Base-by-base conservation (phyloP, 2,329 filamentous ascomycete genomes). In the Calonectria hawksworthii region DNA sequence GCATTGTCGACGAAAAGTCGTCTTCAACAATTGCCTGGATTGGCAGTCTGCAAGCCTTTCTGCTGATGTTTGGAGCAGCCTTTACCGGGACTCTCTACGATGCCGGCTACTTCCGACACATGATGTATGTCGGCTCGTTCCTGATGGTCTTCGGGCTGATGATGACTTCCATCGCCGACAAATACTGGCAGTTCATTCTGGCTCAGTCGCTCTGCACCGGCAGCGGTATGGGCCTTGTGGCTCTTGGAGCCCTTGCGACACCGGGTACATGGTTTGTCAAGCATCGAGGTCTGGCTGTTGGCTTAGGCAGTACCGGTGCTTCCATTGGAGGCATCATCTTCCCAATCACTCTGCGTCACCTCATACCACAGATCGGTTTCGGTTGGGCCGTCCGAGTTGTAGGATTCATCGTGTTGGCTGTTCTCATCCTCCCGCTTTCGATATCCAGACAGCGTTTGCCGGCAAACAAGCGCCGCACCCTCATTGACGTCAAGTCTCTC, bases 51-150 rank as follows among this genome's bases (percentile, higher is more conserved):
- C 84, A 86, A 69, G 80, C 80, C 0, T 87, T 86, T 68, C 79
- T 87, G 9, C 81, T 88, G 50, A 77, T 87, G 14, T 73, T 84
- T 18, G 76, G 83, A 0, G 83, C 86, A 26, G 78, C 86, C 8
- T 68, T 87, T 10, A 80, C 82, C 9, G 87, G 87, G 0, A 86
- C 85, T 0, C 73, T 86, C 4, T 85, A 84, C 70, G 87, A 89
- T 74, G 80, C 80, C 8, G 87, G 87, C 3, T 81, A 87, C 74
- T 82, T 84, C 72, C 78, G 79, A 5, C 66, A 72, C 13, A 78
- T 85, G 1, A 65, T 87, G 1, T 61, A 76, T n/a, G 66, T 81
- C 2, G 87, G 86, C 21, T 74, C 81, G 0, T 77, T 83, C 32
- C 72, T 87, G 6, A 80, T 84, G 7, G 80, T 86, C 1, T 79